phyloP scores from a whole-genome alignment of 768 basidiomycete species.

The Russula virescens region DNA sequence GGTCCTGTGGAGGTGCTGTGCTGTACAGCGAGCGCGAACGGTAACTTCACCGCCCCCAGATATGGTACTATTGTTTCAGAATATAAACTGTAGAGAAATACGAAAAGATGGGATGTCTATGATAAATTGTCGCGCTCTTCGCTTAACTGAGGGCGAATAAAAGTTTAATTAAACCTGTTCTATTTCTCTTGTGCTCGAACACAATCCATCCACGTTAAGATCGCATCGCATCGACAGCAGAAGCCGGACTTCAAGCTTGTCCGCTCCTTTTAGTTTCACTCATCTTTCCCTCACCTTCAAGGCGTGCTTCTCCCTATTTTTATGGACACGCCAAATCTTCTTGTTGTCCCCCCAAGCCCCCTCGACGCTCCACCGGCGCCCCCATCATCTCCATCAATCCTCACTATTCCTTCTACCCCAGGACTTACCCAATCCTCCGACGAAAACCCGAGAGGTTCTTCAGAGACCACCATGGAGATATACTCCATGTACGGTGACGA shows the following conservation, averaged over 20 bases:
- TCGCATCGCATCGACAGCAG: constrained; percentile 11
- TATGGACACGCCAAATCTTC: constrained; percentile 23
- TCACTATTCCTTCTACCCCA: constrained; percentile 29
- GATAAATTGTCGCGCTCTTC: too few species aligned
- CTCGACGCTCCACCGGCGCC: constrained; percentile 2
- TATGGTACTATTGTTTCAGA: background rate
- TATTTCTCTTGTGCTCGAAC: background rate
- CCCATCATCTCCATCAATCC: constrained; percentile 12
- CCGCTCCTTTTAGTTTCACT: constrained; percentile 6
- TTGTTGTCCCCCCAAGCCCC: constrained; percentile 18
- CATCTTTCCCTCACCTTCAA: background rate
- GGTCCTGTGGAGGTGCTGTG: background rate
- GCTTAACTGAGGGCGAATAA: too few species aligned
- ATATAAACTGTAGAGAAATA: too few species aligned
- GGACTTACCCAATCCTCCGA: constrained; percentile 33
- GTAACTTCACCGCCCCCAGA: too few species aligned
- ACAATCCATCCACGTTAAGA: background rate
- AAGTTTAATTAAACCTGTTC: too few species aligned
- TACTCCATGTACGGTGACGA: constrained; percentile 84
- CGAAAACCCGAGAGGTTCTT: constrained; percentile 48
- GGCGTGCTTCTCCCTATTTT: constrained; percentile 7
- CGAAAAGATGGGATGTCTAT: too few species aligned
- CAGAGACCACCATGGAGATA: constrained; percentile 75
- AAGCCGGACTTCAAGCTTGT: constrained; percentile 23
- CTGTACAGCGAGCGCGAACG: background rate